Percentiles rank a stretch among this genome's conserved stretches.
Evolutionary conservation across 768 basidiomycete genomes (phyloP).

Genomic region (Favolaschia claudopus): DNA sequence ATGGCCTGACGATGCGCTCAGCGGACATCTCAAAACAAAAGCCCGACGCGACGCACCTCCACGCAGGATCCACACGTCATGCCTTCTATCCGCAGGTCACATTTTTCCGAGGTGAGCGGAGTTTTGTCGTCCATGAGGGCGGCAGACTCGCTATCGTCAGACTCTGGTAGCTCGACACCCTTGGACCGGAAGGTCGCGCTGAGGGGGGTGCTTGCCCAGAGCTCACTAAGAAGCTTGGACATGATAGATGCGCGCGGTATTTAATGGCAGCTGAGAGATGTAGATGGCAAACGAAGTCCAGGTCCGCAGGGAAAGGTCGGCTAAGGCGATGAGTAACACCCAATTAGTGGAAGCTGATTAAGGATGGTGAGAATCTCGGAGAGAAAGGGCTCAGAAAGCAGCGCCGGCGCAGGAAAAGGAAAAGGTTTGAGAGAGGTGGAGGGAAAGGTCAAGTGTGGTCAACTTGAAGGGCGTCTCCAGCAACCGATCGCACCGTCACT

Average conservation of each 20-base stretch:
- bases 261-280: conserved; percentile 1
- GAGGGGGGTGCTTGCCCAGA: conserved; percentile 29
- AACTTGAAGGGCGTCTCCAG: neutral
- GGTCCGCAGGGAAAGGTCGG: neutral
- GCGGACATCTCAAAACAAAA: neutral
- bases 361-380: conserved; percentile 12
- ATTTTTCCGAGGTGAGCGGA: conserved; percentile 51
- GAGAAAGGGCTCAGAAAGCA: neutral
- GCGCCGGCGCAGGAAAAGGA: conserved; percentile 21
- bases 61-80: conserved; percentile 94
- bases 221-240: conserved; percentile 27
- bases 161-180: conserved; percentile 28
- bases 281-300: conserved; percentile 1
- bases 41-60: conserved; percentile 59
- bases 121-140: conserved; percentile 22
- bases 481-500: no score
- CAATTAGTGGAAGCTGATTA: conserved; percentile 15
- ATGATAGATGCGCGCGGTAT: no score
- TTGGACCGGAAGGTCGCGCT: conserved; percentile 24
- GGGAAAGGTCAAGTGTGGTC: neutral
- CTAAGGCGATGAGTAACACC: conserved; percentile 12
- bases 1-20: conserved; percentile 63
- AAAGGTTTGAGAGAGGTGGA: neutral
- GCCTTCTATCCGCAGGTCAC: conserved; percentile 84
- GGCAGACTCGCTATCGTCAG: conserved; percentile 16